Conservation (phyloP, 164 flowering plant species). For the Berberis vulgaris region DNA sequence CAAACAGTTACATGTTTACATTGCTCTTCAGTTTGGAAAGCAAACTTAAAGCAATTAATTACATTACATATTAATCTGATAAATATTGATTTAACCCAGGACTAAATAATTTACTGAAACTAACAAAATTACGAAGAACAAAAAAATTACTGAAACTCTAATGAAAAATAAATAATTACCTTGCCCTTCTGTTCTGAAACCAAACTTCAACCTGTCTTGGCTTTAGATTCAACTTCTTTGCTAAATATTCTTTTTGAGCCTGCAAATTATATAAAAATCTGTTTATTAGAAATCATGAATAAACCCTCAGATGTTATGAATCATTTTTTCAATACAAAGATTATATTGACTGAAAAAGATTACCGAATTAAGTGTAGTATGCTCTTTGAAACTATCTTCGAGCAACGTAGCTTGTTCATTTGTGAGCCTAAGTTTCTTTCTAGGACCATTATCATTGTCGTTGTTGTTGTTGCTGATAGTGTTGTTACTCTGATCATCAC, state of each 20-base stretch:
- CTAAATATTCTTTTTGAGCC: slow-evolving; percentile 31
- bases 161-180: slow-evolving; percentile 14
- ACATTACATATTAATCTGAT: too few species aligned
- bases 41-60: too few species aligned
- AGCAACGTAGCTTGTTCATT: slow-evolving; percentile 32
- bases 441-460: not conserved
- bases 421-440: slow-evolving; percentile 37
- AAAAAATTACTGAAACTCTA: not conserved
- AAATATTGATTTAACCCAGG: too few species aligned
- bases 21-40: too few species aligned
- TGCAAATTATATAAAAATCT: slow-evolving; percentile 6
- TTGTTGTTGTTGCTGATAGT: not conserved
- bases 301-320: too few species aligned
- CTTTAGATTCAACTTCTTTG: slow-evolving; percentile 21
- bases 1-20: too few species aligned
- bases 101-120: too few species aligned
- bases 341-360: too few species aligned
- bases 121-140: not conserved
- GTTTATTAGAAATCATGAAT: too few species aligned
- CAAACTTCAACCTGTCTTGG: slow-evolving; percentile 51
- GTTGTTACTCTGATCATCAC: not conserved
- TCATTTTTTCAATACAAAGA: too few species aligned
- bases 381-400: slow-evolving; percentile 39
- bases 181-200: slow-evolving; percentile 55
- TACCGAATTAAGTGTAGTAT: slow-evolving; percentile 45